Evolutionary conservation across 495 filamentous ascomycete species (phyloP), one percentile per base, ranked within the genome.

Genomic region (Usnea hakonensis): DNA sequence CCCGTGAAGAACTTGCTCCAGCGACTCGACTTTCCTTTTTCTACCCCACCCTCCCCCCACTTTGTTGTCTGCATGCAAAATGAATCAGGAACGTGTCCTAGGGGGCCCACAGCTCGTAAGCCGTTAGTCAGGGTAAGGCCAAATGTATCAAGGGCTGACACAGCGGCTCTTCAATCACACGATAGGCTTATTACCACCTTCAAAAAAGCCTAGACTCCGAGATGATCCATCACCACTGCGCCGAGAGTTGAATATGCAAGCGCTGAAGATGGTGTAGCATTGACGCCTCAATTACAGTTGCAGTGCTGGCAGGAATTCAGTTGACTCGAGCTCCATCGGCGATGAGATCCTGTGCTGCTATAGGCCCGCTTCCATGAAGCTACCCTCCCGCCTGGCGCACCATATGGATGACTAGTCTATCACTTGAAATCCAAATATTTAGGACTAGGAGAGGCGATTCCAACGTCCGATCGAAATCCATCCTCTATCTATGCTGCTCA

Each of bases 361-460:
- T 67, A 67, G 65, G 65, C 65, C 62, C 65, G 65, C 65, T 67
- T 67, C 52, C 57, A 66, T n/a, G n/a, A n/a, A n/a, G n/a, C n/a
- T n/a, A n/a, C n/a, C 36, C 52, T 58, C 55, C 62, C 65, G 62
- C 57, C 43, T 60, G 61, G 65, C 65, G 65, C 60, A 62, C 53
- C 40, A 30, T 21, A 19, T 32, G 38, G 38, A 23, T 62, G 10
- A 28, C 9, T 30, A 40, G 46, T 9, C 53, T 26, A 30, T n/a
- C 13, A 14, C 33, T 16, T 62, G 16, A n/a, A 38, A 57, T 16
- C 5, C 23, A 36, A 56, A 40, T 14, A 36, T 56, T 40, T 30
- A 50, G 26, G 7, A 33, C 1, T 35, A 14, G 10, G 40, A 28
- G 60, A 50, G 26, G 53, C 60, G 53, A 17, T 57, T 62, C 41